These are phyloP conservation scores for Myxozyma monticola DNA, from an alignment of 805 yeast species.

Conservation along the genomic window DNA sequence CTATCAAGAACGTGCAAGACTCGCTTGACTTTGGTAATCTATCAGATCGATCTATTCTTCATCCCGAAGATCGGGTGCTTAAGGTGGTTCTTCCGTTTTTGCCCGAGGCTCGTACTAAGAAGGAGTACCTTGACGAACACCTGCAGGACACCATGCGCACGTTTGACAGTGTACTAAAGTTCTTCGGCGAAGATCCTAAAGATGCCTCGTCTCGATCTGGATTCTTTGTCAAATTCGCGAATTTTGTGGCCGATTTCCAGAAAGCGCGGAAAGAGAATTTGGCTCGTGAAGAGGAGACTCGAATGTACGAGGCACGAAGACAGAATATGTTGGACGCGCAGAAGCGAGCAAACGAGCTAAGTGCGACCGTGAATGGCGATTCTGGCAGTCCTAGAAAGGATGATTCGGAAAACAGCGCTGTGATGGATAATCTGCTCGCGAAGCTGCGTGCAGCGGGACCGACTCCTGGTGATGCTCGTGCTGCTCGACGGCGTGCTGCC, in stretches of 20 bases:
- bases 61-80: constrained; percentile 78
- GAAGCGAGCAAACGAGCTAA: constrained; percentile 36
- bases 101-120: constrained; percentile 73
- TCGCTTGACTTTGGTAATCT: constrained; percentile 81
- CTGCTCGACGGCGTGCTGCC: constrained; percentile 73
- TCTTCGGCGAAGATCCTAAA: constrained; percentile 83
- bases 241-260: constrained; percentile 75
- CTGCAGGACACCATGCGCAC: constrained; percentile 61
- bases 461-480: constrained; percentile 63
- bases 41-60: constrained; percentile 74
- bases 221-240: constrained; percentile 78
- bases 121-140: constrained; percentile 63
- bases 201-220: constrained; percentile 66
- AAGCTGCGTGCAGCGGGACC: constrained; percentile 86
- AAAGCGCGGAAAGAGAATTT: constrained; percentile 78
- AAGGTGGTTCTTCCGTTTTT: constrained; percentile 61
- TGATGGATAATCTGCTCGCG: constrained; percentile 85
- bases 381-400: constrained; percentile 19
- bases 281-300: constrained; percentile 77
- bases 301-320: constrained; percentile 69
- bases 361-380: constrained; percentile 27
- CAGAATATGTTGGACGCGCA: constrained; percentile 60
- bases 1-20: constrained; percentile 66
- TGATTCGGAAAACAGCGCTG: constrained; percentile 48
- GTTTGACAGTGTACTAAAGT: constrained; percentile 70